Evolutionary conservation across 805 yeast species (phyloP).

Genomic region (Crinitomyces ghanaensis): DNA sequence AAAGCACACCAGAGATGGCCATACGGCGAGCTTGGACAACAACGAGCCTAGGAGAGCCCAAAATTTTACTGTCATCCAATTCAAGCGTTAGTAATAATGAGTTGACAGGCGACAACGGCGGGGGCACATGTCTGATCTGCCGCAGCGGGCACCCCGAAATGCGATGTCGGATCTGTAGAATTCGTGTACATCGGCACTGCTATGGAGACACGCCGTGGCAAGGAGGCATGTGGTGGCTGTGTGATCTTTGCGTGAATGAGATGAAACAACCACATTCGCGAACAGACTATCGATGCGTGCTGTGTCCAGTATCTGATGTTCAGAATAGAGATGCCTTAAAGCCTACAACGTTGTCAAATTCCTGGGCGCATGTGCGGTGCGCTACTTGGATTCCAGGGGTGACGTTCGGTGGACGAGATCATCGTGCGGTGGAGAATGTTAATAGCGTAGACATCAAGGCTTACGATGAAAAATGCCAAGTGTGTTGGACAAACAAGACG

Average conservation of each 20-base stretch:
- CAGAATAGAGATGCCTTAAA: slow-evolving; percentile 39
- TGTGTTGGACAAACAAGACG: no score
- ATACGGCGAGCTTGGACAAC: background rate
- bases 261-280: slow-evolving; percentile 45
- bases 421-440: no score
- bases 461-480: no score
- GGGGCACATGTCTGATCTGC: no score
- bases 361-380: slow-evolving; percentile 74
- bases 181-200: slow-evolving; percentile 54
- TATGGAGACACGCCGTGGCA: slow-evolving; percentile 37
- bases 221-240: slow-evolving; percentile 43
- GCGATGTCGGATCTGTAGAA: slow-evolving; percentile 51
- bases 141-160: slow-evolving; percentile 15
- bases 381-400: slow-evolving; percentile 43
- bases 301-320: slow-evolving; percentile 49
- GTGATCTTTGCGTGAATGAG: slow-evolving; percentile 74
- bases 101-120: no score
- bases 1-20: background rate
- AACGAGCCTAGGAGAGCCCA: background rate
- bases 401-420: slow-evolving; percentile 30
- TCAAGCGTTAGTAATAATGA: no score
- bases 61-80: background rate
- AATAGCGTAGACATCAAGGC: no score
- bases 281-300: slow-evolving; percentile 47
- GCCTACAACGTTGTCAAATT: slow-evolving; percentile 39